Evolutionary conservation across 768 basidiomycete species (phyloP).

Genomic region (Russula griseocarnosa): DNA sequence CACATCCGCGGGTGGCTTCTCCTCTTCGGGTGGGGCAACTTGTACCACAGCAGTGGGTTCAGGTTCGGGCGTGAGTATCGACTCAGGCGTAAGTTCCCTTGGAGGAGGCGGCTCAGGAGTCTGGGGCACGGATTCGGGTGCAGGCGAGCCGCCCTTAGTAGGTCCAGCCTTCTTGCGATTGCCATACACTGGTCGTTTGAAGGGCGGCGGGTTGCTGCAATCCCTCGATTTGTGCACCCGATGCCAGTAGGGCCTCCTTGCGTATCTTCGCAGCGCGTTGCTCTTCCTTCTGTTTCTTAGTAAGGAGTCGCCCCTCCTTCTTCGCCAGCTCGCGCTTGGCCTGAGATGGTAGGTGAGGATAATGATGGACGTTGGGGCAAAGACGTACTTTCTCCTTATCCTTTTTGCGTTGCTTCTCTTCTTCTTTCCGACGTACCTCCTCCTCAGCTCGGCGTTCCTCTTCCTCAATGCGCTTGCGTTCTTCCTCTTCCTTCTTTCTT

Average conservation of each 20-base stretch:
- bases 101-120: constrained; percentile 26
- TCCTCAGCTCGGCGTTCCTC: constrained; percentile 78
- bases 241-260: constrained; percentile 83
- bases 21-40: constrained; percentile 48
- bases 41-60: constrained; percentile 34
- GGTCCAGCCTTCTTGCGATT: constrained; percentile 74
- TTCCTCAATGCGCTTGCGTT: constrained; percentile 77
- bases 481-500: constrained; percentile 65
- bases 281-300: constrained; percentile 97
- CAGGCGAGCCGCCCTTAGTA: constrained; percentile 52
- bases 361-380: constrained; percentile 14
- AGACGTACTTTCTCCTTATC: constrained; percentile 77
- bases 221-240: constrained; percentile 87
- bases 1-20: constrained; percentile 30
- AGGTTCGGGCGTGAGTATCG: constrained; percentile 28
- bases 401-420: constrained; percentile 78
- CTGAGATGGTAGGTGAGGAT: constrained; percentile 39
- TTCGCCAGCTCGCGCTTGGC: constrained; percentile 84
- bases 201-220: constrained; percentile 56
- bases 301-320: constrained; percentile 91
- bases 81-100: constrained; percentile 28
- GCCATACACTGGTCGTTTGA: constrained; percentile 79
- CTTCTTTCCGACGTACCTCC: constrained; percentile 71
- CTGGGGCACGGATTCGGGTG: constrained; percentile 49
- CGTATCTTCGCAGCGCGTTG: constrained; percentile 86